These are phyloP conservation scores for Nepenthes alata DNA, from an alignment of 179 eudicot genomes.

Conservation along the genomic window DNA sequence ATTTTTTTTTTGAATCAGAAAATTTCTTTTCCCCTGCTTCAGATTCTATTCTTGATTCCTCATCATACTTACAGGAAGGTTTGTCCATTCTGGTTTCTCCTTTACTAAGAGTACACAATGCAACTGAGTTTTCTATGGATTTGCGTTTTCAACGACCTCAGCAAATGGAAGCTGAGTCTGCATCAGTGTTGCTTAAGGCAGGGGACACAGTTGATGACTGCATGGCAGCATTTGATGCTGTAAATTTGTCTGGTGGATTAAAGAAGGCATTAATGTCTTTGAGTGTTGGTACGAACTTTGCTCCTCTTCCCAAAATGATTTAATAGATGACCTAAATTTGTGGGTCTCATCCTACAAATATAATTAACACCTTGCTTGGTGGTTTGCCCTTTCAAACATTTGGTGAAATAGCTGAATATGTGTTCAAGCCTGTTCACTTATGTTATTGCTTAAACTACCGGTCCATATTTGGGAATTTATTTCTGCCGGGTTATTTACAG, in stretches of 20 bases:
- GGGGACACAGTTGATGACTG: conserved; percentile 80
- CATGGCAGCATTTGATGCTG: conserved; percentile 76
- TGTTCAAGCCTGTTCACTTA: background rate
- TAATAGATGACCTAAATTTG: background rate
- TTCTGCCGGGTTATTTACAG: background rate
- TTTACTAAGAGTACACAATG: conserved; percentile 68
- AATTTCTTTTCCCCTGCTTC: background rate
- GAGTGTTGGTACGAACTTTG: conserved; percentile 53
- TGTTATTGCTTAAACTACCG: no score
- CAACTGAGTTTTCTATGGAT: conserved; percentile 64
- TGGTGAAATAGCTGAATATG: background rate
- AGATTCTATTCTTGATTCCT: background rate
- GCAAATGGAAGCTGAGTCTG: conserved; percentile 49
- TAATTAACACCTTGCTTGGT: background rate
- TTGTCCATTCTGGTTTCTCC: conserved; percentile 70
- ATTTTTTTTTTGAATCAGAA: background rate
- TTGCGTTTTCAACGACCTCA: conserved; percentile 75
- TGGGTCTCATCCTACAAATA: background rate
- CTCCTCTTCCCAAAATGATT: background rate
- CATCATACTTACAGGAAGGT: conserved; percentile 48
- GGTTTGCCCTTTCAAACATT: background rate
- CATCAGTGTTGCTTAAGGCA: conserved; percentile 48
- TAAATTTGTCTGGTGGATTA: conserved; percentile 53
- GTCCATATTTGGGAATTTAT: background rate
- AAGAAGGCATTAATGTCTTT: conserved; percentile 81